These are phyloP conservation scores for Aspergillus indologenus DNA, from an alignment of 495 filamentous ascomycete species.

Conservation along the genomic window DNA sequence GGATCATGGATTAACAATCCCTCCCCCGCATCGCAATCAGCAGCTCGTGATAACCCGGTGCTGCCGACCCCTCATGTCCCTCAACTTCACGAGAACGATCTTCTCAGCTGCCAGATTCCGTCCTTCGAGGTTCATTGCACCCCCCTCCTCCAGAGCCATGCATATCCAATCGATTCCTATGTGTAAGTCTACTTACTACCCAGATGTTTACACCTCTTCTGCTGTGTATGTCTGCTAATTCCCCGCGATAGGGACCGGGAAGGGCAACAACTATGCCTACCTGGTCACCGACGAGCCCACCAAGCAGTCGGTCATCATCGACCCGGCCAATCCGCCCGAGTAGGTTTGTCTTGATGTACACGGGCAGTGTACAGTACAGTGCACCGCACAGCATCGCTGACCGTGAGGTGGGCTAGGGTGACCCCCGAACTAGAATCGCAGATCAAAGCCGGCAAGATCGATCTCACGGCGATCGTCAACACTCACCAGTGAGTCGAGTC, in stretches of 20 bases:
- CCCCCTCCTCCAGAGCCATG: constrained; percentile 55
- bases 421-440: constrained; percentile 72
- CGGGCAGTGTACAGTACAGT: background rate
- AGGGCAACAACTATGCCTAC: constrained; percentile 94
- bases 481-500: constrained; percentile 92
- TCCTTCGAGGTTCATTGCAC: constrained; percentile 6
- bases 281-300: constrained; percentile 88
- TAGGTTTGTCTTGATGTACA: constrained; percentile 44
- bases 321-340: constrained; percentile 92
- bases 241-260: constrained; percentile 78
- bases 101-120: constrained; percentile 13
- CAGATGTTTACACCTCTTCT: background rate
- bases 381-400: background rate
- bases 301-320: constrained; percentile 90
- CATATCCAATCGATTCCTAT: constrained; percentile 97
- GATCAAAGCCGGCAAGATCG: constrained; percentile 67
- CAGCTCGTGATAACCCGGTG: background rate
- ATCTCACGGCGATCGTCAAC: constrained; percentile 86
- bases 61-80: constrained; percentile 20
- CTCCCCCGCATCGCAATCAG: constrained; percentile 3
- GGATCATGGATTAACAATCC: constrained; percentile 4
- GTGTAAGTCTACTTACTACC: constrained; percentile 61
- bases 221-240: constrained; percentile 5
- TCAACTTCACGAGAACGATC: constrained; percentile 29
- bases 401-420: constrained; percentile 59